phyloP scores from a whole-genome alignment of 495 filamentous ascomycete species.

The Xylaria bambusicola region DNA sequence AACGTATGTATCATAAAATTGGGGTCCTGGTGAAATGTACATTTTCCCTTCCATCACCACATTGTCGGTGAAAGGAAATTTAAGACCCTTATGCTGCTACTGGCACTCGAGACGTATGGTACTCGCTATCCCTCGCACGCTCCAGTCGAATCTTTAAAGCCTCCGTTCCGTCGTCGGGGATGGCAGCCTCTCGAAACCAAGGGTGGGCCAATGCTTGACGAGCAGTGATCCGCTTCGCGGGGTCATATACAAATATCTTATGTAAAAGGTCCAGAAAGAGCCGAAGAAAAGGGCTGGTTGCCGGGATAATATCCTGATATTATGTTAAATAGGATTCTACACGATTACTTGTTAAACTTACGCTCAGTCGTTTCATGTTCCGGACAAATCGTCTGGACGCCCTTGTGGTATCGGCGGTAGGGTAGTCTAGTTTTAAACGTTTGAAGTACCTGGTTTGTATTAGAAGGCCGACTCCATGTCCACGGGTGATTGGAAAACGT shows the following conservation, averaged over 20 bases:
- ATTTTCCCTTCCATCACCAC: constrained; percentile 22
- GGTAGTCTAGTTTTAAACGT: constrained; percentile 81
- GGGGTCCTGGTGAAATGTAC: constrained; percentile 29
- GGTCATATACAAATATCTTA: constrained; percentile 95
- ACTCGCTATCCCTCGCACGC: constrained; percentile 41
- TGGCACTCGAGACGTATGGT: constrained; percentile 25
- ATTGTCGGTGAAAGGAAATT: constrained; percentile 14
- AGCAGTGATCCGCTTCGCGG: constrained; percentile 84
- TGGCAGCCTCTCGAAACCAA: constrained; percentile 85
- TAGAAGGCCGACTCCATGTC: constrained; percentile 21
- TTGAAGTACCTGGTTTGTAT: constrained; percentile 73
- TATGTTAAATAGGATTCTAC: constrained; percentile 32
- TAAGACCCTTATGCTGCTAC: constrained; percentile 22
- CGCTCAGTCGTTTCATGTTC: constrained; percentile 86
- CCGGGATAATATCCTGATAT: constrained; percentile 82
- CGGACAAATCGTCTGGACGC: constrained; percentile 90
- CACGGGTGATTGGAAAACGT: constrained; percentile 37
- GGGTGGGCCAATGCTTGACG: constrained; percentile 87
- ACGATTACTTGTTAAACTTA: constrained; percentile 47
- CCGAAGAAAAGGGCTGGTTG: constrained; percentile 72
- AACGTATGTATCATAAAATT: constrained; percentile 23
- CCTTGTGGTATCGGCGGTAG: constrained; percentile 80
- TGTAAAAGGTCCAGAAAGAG: constrained; percentile 85
- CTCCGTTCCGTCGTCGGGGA: constrained; percentile 91
- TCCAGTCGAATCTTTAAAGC: constrained; percentile 72